Conservation (phyloP, 176 grass and related monocot species). For the Echinochloa phyllopogon region DNA sequence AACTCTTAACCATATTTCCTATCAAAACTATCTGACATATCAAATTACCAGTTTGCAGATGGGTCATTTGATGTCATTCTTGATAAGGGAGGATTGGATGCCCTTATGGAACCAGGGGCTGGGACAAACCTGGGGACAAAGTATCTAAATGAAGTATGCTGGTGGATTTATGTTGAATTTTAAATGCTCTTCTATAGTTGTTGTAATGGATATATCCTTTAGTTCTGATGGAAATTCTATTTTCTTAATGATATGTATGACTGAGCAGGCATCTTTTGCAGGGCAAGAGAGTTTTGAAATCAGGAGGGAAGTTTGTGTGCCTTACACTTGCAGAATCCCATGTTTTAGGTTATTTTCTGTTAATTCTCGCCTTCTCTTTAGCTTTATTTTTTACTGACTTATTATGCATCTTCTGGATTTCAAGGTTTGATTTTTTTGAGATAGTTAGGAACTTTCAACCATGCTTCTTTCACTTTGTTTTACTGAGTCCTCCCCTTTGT, state of each 20-base stretch:
- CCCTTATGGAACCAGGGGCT: constrained; percentile 90
- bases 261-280: constrained; percentile 36
- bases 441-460: not conserved
- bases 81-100: constrained; percentile 99
- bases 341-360: constrained; percentile 79
- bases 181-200: constrained; percentile 23
- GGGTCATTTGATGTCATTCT: constrained; percentile 77
- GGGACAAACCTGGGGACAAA: constrained; percentile 80
- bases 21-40: constrained; percentile 31
- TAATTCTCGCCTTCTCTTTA: constrained; percentile 15
- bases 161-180: constrained; percentile 33
- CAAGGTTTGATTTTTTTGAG: not conserved
- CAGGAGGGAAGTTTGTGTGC: constrained; percentile 81
- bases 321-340: constrained; percentile 95
- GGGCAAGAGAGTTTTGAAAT: constrained; percentile 91
- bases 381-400: not conserved
- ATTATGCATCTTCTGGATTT: not conserved
- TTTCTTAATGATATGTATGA: constrained; percentile 36
- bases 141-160: constrained; percentile 83
- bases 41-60: constrained; percentile 74
- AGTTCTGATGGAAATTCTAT: constrained; percentile 16
- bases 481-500: not conserved
- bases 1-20: constrained; percentile 19
- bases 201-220: constrained; percentile 24
- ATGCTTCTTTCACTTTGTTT: constrained; percentile 18